phyloP scores from a whole-genome alignment of 1,284 basidiomycete genomes.

The Marasmius fiardii region DNA sequence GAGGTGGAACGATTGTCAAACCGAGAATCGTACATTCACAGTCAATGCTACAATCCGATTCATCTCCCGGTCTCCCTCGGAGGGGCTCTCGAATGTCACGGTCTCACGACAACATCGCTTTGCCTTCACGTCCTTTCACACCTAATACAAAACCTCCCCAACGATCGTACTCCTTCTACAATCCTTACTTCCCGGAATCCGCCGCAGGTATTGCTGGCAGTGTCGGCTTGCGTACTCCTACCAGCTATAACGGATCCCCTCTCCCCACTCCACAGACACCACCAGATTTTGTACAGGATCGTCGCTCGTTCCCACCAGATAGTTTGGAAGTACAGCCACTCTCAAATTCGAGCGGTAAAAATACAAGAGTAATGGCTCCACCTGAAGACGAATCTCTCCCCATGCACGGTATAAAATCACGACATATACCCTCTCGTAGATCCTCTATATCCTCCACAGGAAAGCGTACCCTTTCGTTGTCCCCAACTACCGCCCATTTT shows the following conservation, averaged over 20 bases:
- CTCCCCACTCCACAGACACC: constrained; percentile 6
- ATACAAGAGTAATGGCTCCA: constrained; percentile 28
- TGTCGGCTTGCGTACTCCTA: neutral
- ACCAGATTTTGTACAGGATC: constrained; percentile 6
- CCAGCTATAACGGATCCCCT: constrained; percentile 1
- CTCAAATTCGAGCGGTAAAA: constrained; percentile 34
- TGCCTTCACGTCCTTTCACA: constrained; percentile 1
- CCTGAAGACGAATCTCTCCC: constrained; percentile 22
- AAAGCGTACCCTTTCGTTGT: constrained; percentile 30
- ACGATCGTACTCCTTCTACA: constrained; percentile 4
- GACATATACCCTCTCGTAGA: constrained; percentile 32
- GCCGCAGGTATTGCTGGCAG: constrained; percentile 1
- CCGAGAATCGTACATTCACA: constrained; percentile 76
- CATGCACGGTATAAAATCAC: constrained; percentile 18
- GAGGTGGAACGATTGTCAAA: constrained; percentile 71
- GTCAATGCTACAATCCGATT: constrained; percentile 28
- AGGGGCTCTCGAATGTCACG: constrained; percentile 6
- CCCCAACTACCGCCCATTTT: constrained; percentile 31
- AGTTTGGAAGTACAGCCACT: constrained; percentile 40
- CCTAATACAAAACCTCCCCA: neutral
- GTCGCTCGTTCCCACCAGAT: constrained; percentile 36
- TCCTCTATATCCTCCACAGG: constrained; percentile 41
- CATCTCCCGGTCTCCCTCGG: constrained; percentile 7
- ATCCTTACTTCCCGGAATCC: constrained; percentile 15
- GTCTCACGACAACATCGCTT: constrained; percentile 6